Conservation (phyloP, 2,329 filamentous ascomycete genomes). For the Colletotrichum siamense region DNA sequence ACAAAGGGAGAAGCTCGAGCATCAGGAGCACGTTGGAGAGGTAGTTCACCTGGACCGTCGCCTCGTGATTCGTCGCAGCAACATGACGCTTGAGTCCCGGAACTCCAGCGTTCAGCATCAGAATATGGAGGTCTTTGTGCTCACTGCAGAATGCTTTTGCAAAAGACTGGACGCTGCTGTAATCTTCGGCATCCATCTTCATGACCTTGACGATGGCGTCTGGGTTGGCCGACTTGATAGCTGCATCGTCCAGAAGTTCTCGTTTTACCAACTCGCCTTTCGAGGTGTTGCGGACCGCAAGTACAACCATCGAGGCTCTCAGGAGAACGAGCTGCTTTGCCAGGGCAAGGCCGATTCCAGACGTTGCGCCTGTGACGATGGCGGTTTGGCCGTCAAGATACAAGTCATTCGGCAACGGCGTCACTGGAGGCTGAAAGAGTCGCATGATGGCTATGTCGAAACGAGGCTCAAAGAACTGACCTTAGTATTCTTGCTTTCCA, state of each 20-base stretch:
- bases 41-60: constrained; percentile 30
- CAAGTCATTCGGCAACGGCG: background rate
- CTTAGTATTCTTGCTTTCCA: background rate
- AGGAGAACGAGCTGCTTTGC: constrained; percentile 39
- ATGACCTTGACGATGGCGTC: constrained; percentile 3
- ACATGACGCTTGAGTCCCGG: background rate
- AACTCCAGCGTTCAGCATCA: constrained; percentile 23
- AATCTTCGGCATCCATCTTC: constrained; percentile 9
- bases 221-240: background rate
- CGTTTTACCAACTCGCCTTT: constrained; percentile 30
- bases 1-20: constrained; percentile 17
- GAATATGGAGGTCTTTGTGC: background rate
- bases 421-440: background rate
- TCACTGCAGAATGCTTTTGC: background rate
- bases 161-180: constrained; percentile 6
- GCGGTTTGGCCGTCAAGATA: constrained; percentile 32
- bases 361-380: constrained; percentile 49
- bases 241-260: background rate
- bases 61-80: constrained; percentile 23
- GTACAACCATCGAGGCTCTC: constrained; percentile 39
- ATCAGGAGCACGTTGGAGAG: constrained; percentile 29
- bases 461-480: background rate
- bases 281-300: constrained; percentile 41
- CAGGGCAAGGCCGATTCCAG: constrained; percentile 45
- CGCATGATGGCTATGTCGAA: background rate